Conservation (phyloP, 306 rosid species). For the Fragaria nilgerrensis region DNA sequence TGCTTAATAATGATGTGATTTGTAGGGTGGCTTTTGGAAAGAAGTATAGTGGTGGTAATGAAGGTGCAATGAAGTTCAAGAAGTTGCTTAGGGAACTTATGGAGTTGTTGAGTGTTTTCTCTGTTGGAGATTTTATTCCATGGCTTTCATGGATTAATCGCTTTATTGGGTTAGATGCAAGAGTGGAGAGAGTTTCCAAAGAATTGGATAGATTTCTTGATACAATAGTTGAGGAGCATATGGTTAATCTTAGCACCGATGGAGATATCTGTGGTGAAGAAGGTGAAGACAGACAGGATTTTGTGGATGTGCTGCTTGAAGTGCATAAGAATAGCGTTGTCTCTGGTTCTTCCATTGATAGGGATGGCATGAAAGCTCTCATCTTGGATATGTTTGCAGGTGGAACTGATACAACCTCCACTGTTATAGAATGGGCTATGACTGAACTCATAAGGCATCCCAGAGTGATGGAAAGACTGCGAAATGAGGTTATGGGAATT, state of each 20-base stretch:
- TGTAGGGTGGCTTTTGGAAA: conserved; percentile 55
- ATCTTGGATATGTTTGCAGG: conserved; percentile 44
- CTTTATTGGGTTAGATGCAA: conserved; percentile 37
- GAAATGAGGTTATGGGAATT: not conserved
- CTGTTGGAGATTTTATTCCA: conserved; percentile 49
- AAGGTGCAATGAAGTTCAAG: conserved; percentile 23
- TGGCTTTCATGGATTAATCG: conserved; percentile 45
- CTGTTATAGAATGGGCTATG: conserved; percentile 50
- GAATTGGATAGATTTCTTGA: conserved; percentile 46
- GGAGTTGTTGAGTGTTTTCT: conserved; percentile 34
- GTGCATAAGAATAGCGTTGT: conserved; percentile 22
- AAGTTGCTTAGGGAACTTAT: conserved; percentile 26
- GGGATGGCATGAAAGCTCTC: conserved; percentile 41
- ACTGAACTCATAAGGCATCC: conserved; percentile 48
- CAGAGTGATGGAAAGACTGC: not conserved
- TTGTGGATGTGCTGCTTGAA: conserved; percentile 22
- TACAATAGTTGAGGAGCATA: conserved; percentile 44
- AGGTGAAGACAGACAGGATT: not conserved
- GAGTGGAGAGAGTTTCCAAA: conserved; percentile 36
- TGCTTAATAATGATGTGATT: conserved; percentile 35
- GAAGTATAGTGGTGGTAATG: conserved; percentile 29
- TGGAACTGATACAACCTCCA: conserved; percentile 46
- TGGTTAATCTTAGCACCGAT: not conserved
- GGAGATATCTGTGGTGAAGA: not conserved
- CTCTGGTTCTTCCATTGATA: conserved; percentile 41